Evolutionary conservation across 257 asterid genomes (phyloP), one percentile per base, ranked within the genome.

Genomic region (Jacaranda mimosifolia): DNA sequence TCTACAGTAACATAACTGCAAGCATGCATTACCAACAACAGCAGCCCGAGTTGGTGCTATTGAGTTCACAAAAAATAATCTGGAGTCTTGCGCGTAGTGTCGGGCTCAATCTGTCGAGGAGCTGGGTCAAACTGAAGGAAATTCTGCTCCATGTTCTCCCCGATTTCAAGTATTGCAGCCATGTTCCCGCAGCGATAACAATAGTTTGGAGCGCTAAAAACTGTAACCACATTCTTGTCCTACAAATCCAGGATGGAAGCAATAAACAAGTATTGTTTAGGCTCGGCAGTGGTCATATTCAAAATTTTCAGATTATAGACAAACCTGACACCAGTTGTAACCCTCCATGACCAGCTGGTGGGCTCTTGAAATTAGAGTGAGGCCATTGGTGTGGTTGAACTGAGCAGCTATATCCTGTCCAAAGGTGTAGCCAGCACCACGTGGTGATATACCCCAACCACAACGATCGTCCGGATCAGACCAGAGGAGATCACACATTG

Each of bases 331-430:
- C 99, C 99, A 95, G 77, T 95, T 93, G 79, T 52, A 95, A 83
- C 99, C 99, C 85, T 95, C 99, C 99, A 93, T 95, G 83, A 95
- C 99, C 56, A 95, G 97, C 86, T 95, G 99, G 81, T 95, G 99
- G 1, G 99, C 99, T 86, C 99, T 95, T 77, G 99, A 95, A 74
- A 95, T 95, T 75, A 95, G 90, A 56, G 91, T 79, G 74, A 95
- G 97, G 74, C 99, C 99, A 73, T 95, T 95, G 72, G 99, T 93
- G 84, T 95, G 97, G 90, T 95, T 95, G 84, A 91, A 93, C 80
- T 90, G 98, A 77, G 97, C 85, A 56, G 99, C 99, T 78, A 95
- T 91, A 76, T 95, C 99, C 89, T 93, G 99, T 69, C 99, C 99
- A 75, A 95, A 95, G 64, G 99, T 95, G 88, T 93, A 95, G 53